These are phyloP conservation scores for Pseudocercospora fuligena DNA, from an alignment of 2,329 filamentous ascomycete genomes.

Conservation along the genomic window DNA sequence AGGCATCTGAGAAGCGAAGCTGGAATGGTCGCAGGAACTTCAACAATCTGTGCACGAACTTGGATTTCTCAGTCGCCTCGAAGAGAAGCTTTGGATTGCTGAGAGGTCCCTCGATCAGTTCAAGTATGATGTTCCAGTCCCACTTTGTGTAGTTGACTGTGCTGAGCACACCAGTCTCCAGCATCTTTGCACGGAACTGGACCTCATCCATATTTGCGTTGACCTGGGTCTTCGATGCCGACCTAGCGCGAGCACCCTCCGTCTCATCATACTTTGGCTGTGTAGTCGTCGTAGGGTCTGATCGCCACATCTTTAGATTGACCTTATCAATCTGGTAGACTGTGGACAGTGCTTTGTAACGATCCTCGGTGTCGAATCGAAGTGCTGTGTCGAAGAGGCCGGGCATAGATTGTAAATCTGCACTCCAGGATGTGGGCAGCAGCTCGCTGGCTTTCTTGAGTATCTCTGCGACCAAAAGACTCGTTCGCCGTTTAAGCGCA, in stretches of 20 bases:
- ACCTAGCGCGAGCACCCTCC: conserved; percentile 47
- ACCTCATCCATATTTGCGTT: conserved; percentile 66
- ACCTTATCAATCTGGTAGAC: conserved; percentile 99
- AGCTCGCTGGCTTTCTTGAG: conserved; percentile 86
- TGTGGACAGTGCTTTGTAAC: conserved; percentile 83
- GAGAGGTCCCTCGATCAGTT: conserved; percentile 89
- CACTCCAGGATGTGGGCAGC: conserved; percentile 80
- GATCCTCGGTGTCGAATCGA: conserved; percentile 70
- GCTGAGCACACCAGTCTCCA: conserved; percentile 84
- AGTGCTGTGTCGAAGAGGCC: conserved; percentile 80
- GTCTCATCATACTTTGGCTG: conserved; percentile 35
- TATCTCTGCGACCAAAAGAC: conserved; percentile 86
- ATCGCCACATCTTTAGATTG: conserved; percentile 87
- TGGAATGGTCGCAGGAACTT: conserved; percentile 98
- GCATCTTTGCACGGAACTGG: conserved; percentile 64
- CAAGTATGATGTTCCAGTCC: conserved; percentile 94
- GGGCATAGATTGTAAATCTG: conserved; percentile 83
- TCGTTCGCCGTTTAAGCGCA: conserved; percentile 82
- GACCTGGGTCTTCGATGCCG: conserved; percentile 59
- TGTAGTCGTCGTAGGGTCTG: conserved; percentile 46
- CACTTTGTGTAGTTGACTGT: conserved; percentile 93
- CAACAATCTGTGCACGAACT: conserved; percentile 92
- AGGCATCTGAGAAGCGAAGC: conserved; percentile 86
- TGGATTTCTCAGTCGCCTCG: conserved; percentile 91
- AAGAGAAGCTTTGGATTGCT: conserved; percentile 90